Evolutionary conservation across 306 rosid genomes (phyloP), one percentile per base, ranked within the genome.

Genomic region (Castanopsis chinensis): DNA sequence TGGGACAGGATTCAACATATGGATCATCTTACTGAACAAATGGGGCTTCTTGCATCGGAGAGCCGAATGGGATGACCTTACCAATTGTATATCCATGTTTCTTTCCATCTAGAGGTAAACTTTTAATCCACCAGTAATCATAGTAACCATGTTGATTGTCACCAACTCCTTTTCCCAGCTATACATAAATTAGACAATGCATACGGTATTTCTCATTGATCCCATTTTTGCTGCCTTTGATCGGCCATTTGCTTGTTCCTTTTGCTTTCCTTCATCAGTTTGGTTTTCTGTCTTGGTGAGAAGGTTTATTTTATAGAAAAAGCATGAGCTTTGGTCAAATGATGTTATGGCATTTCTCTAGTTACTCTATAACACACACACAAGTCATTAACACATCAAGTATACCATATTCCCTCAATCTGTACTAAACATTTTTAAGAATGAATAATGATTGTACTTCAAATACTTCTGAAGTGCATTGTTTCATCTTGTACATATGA

Each of bases 41-140:
- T 89, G 91, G 94, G 87, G 80, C 88, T 90, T 73, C 88, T 90
- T 77, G 86, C 91, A 64, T 87, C 92, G 0, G 72, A 80, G 59
- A 59, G 69, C 45, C 56, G 76, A 76, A 79, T 63, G 67, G 80
- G 71, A 13, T 86, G 84, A 86, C 74, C 83, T 72, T 75, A 56
- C 51, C 84, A 81, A 65, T 55, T 87, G 79, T 84, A 83, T 72
- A 74, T 81, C 77, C 69, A 49, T 78, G 82, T 83, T 82, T 73
- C 78, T 78, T 73, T 86, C 78, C 83, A 78, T 54, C 73, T 28
- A 68, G 79, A 92, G 95, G 95, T 92, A 90, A 76, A 63, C 0
- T 75, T 83, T 52, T 72, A 60, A 74, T 79, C 67, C 56, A 68
- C 49, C 73, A 19, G 69, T 74, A 76, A 61, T 83, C 56, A 14